These are phyloP conservation scores for Exophiala sp. DNA, from an alignment of 2,329 filamentous ascomycete species.

Conservation along the genomic window DNA sequence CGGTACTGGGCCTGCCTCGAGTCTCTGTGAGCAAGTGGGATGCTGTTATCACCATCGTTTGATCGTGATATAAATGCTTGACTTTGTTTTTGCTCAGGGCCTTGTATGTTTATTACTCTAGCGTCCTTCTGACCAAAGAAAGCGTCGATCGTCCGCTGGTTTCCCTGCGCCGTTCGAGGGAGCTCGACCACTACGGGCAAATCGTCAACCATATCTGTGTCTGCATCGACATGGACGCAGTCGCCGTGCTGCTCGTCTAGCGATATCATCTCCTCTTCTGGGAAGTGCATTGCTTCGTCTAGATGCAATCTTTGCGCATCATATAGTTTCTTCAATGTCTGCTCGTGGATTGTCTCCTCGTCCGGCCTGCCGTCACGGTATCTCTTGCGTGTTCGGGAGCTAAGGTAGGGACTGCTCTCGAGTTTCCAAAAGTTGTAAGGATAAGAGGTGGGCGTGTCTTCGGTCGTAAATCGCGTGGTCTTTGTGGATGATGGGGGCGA, in stretches of 20 bases:
- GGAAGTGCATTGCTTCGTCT: slow-evolving; percentile 19
- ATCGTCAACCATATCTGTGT: slow-evolving; percentile 16
- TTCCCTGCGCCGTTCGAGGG: slow-evolving; percentile 5
- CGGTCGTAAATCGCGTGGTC: slow-evolving; percentile 2
- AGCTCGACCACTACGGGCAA: not conserved
- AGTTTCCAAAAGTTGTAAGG: slow-evolving; percentile 7
- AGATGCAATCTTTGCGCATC: slow-evolving; percentile 24
- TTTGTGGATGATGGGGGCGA: slow-evolving; percentile 13
- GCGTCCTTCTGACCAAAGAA: slow-evolving; percentile 15
- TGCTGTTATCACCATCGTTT: not conserved
- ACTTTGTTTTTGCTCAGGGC: not conserved
- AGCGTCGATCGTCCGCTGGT: slow-evolving; percentile 20
- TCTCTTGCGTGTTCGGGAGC: slow-evolving; percentile 54
- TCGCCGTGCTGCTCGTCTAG: not conserved
- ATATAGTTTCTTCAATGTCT: slow-evolving; percentile 26
- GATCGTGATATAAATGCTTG: not conserved
- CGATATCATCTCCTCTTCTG: slow-evolving; percentile 8
- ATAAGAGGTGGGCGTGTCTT: not conserved
- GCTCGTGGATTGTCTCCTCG: slow-evolving; percentile 43
- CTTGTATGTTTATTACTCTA: not conserved
- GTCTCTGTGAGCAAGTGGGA: not conserved
- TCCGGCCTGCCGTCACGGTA: slow-evolving; percentile 54
- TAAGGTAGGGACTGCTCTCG: slow-evolving; percentile 37
- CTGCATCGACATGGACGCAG: not conserved
- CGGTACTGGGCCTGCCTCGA: not conserved